A percentile compares a stretch with the other conserved stretches of the same genome.
These are phyloP conservation scores for Durusdinium trenchii DNA, from an alignment of 73 alveolate species.

Conservation along the genomic window DNA sequence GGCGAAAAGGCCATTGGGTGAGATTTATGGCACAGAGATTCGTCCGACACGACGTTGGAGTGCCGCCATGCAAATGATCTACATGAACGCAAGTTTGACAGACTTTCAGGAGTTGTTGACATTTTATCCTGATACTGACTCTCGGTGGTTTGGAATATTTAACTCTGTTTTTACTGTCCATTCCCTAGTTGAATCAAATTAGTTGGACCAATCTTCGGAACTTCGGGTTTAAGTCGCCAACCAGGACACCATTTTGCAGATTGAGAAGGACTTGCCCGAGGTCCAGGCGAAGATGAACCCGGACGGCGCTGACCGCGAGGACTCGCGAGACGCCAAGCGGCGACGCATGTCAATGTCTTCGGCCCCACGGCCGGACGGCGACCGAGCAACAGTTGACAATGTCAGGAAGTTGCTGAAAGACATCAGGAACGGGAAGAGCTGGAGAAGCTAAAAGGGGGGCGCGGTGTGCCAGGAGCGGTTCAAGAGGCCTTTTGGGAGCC, in stretches of 20 bases:
- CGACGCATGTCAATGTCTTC: background rate
- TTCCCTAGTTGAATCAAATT: too few relatives aligned
- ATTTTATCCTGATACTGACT: too few relatives aligned
- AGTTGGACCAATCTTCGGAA: too few relatives aligned
- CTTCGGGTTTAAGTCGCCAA: background rate
- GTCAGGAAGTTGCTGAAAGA: background rate
- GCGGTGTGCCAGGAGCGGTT: too few relatives aligned
- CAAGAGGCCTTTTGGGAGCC: too few relatives aligned
- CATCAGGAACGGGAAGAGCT: background rate
- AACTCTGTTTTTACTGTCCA: too few relatives aligned
- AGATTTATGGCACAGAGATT: background rate
- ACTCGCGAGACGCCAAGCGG: too few relatives aligned
- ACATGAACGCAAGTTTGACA: background rate
- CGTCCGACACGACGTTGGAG: background rate
- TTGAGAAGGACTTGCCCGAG: background rate
- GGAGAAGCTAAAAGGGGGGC: too few relatives aligned
- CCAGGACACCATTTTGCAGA: background rate
- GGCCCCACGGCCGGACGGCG: too few relatives aligned
- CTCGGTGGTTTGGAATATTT: too few relatives aligned
- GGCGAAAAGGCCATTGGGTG: background rate
- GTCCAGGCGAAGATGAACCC: background rate
- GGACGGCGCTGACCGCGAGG: background rate
- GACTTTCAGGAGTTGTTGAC: background rate
- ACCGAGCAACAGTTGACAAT: background rate
- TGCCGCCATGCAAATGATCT: background rate